Percentiles rank a stretch among this genome's conserved stretches.
These are phyloP conservation scores for Aspergillus pseudotamarii DNA, from an alignment of 2,329 filamentous ascomycete genomes.

Conservation along the genomic window DNA sequence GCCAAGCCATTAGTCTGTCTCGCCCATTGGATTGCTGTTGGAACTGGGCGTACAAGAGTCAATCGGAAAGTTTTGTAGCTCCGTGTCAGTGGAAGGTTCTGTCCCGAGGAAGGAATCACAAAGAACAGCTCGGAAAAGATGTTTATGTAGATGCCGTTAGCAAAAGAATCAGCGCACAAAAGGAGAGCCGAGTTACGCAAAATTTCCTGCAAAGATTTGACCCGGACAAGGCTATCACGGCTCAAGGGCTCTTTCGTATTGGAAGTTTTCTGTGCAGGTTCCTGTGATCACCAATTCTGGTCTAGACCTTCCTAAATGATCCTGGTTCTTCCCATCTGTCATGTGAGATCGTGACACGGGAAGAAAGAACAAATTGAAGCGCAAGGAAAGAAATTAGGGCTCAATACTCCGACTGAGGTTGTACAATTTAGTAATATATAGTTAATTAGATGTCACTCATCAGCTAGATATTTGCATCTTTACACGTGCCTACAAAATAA, in stretches of 20 bases:
- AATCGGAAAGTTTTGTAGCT: not conserved
- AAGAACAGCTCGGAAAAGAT: not conserved
- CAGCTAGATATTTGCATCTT: not conserved
- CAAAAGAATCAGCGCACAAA: not conserved
- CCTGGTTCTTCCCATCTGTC: not conserved
- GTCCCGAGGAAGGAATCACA: not conserved
- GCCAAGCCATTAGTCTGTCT: constrained; percentile 14
- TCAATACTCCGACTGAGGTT: no score
- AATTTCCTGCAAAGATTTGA: not conserved
- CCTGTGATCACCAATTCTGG: not conserved
- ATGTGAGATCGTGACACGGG: not conserved
- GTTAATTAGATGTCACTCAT: not conserved
- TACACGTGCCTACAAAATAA: not conserved
- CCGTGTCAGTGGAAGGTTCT: not conserved
- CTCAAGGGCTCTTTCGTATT: not conserved
- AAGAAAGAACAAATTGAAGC: not conserved
- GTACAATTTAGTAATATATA: not conserved
- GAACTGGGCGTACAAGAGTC: not conserved
- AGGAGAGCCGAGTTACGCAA: not conserved
- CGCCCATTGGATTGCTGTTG: not conserved
- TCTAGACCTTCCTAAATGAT: not conserved
- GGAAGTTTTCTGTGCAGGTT: not conserved
- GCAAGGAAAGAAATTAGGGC: no score
- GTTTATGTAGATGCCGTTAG: not conserved
- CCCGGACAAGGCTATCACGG: not conserved